Evolutionary conservation across 108 stramenopile genomes (phyloP).

Genomic region (Seminavis robusta): DNA sequence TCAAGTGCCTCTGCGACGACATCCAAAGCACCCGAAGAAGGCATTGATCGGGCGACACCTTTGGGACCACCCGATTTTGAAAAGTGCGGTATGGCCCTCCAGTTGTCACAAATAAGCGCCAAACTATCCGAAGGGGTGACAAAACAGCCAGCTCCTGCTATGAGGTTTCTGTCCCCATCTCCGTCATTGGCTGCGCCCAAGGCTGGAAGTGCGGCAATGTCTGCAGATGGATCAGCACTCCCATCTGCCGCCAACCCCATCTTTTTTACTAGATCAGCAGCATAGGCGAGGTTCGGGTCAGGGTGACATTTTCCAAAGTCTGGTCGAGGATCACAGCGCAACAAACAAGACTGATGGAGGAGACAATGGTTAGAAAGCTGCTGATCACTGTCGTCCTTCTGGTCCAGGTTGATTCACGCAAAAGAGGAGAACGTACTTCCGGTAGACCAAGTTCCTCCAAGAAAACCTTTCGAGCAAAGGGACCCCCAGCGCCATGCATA

Average conservation of each 20-base stretch:
- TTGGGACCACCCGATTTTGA: constrained; percentile 85
- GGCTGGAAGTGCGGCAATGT: constrained; percentile 38
- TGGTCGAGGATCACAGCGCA: constrained; percentile 87
- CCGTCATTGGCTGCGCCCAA: constrained; percentile 99
- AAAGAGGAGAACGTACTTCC: constrained; percentile 35
- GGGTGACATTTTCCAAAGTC: constrained; percentile 98
- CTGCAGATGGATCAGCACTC: constrained; percentile 42
- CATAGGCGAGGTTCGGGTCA: constrained; percentile 98
- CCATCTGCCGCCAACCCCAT: constrained; percentile 91
- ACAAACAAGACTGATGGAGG: constrained; percentile 24
- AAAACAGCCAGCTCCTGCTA: constrained; percentile 95
- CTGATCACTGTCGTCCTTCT: background rate
- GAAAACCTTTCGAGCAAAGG: constrained; percentile 89
- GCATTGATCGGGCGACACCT: constrained; percentile 98
- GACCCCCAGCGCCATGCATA: constrained; percentile 99
- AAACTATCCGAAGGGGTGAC: constrained; percentile 98
- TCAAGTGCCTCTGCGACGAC: constrained; percentile 83
- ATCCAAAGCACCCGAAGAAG: constrained; percentile 95
- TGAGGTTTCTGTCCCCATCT: constrained; percentile 98
- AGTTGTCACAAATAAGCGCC: constrained; percentile 97
- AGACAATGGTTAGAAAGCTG: background rate
- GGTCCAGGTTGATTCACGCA: background rate
- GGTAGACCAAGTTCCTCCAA: constrained; percentile 92
- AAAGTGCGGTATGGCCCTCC: constrained; percentile 93
- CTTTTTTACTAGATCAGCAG: constrained; percentile 85